Base-by-base conservation (phyloP, 495 filamentous ascomycete species). In the Aspergillus sclerotiicarbonarius region DNA sequence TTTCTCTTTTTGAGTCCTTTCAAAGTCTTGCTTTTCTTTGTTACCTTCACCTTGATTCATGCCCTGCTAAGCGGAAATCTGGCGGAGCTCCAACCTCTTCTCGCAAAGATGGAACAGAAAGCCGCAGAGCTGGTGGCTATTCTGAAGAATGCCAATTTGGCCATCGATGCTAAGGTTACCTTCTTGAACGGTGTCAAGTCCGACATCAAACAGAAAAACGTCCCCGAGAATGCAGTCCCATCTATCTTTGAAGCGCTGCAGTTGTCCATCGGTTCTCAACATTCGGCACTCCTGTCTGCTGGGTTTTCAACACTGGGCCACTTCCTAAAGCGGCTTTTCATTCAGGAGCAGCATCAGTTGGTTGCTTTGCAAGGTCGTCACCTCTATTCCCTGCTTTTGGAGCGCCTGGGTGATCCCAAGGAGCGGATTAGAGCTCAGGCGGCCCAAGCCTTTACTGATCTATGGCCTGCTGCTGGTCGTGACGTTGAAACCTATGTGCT, bases 261-360 rank as follows among this genome's bases (percentile, higher is more conserved):
- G 33, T 66, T 83, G 12, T 84, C 88, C 47, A 87, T 92, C 47
- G 74, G 71, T 57, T 86, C 88, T n/a, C 86, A 87, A 59, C 86
- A 90, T 63, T 82, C 83, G 29, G 73, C 79, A 9, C 82, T 94
- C 47, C 80, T 85, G 51, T 83, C 84, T 61, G 85, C 88, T 21
- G 90, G 87, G 39, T 92, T 96, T 68, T 93, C 90, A 3, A 90
- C 89, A 1, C 79, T 96, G 33, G 87, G 87, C 52, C 92, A 96
- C 70, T 79, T 96, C 59, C 76, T 92, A 55, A 92, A 91, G 72
- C 86, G 93, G 25, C 75, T 98, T 50, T 79, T 82, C 47, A 84
- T 91, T 37, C 93, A 98, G 72, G 88, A 94, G 31, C 84, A 89
- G 35, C 84, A 87, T 48, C 78, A 80, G 60, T 71, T 90, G 48